Base-by-base conservation (phyloP, 805 yeast species). In the Yarrowia deformans region DNA sequence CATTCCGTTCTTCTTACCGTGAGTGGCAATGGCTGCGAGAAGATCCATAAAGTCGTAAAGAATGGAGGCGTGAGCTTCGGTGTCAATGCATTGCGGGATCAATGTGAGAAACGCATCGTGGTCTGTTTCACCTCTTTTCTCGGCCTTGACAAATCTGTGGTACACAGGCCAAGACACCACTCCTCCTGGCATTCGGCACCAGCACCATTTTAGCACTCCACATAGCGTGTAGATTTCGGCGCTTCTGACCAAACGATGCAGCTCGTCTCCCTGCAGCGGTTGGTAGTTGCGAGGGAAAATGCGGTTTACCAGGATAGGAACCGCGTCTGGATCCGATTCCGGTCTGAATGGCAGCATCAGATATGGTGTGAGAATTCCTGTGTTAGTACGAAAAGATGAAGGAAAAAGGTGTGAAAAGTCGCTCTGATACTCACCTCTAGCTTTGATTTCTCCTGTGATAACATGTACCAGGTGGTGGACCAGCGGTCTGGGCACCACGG, bases 101-200 rank as follows among this genome's bases (percentile, higher is more conserved):
- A 90, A 85, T 64, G 88, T 88, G 54, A 90, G 79, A 75, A 93
- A 93, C 0, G 97, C 91, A 71, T 84, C 85, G 1, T 87, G 85
- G 68, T 87, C 88, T 48, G 82, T 81, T 52, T 73, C 72, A 75
- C 92, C 97, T 63, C 84, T 80, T 29, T 84, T 81, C 72, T 84
- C 88, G 76, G 89, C 93, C 69, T 88, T 86, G 1, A 49, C 56
- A 37, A 63, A 63, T 16, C 55, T 6, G 34, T 87, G 81, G 77
- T 93, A 93, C 0, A 91, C 87, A 69, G 88, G 89, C 97, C 97
- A 92, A 0, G 97, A 95, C 54, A 93, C 87, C 39, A 93, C 83
- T 72, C 93, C 91, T 70, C 86, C 85, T 69, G 88, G 89, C 23
- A 93, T 78, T 70, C 98, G 82, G 70, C 93, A 86, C 98, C 98